phyloP scores from a whole-genome alignment of 176 grass and related monocot species.

The Oryza longistaminata region DNA sequence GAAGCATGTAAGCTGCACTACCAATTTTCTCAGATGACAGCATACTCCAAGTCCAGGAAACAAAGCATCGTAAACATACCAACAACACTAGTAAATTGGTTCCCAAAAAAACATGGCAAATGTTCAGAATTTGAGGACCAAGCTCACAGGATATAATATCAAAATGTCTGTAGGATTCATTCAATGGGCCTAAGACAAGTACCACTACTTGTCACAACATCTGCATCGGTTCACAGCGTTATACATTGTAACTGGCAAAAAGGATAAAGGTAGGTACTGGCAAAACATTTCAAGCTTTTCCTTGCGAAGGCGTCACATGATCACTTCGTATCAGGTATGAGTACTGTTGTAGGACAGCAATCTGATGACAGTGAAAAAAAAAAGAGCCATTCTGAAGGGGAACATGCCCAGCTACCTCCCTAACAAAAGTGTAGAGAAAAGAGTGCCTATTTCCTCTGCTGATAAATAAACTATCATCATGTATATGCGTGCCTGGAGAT shows the following conservation, averaged over 20 bases:
- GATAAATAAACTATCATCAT: background rate
- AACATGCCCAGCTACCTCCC: background rate
- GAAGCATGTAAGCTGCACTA: background rate
- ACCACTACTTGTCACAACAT: background rate
- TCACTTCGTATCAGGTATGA: background rate
- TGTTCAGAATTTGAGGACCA: background rate
- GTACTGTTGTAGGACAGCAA: background rate
- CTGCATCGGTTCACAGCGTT: background rate
- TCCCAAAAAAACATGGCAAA: background rate
- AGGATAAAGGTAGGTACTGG: background rate
- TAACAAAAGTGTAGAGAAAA: background rate
- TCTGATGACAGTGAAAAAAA: background rate
- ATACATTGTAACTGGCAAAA: background rate
- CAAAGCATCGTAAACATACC: background rate
- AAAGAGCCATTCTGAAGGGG: background rate
- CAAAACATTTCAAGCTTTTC: conserved; percentile 3
- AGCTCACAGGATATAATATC: background rate
- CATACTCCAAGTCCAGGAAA: background rate
- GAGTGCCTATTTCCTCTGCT: background rate
- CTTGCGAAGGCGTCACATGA: background rate
- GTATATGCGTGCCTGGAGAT: background rate
- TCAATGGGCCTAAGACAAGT: background rate
- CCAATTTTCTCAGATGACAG: background rate
- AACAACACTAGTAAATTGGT: background rate
- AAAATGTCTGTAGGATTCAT: background rate